A percentile compares a stretch with the other conserved stretches of the same genome.
Evolutionary conservation across 371 early-diverging fungal species (phyloP).

Genomic region (Haplosporangium sp.): DNA sequence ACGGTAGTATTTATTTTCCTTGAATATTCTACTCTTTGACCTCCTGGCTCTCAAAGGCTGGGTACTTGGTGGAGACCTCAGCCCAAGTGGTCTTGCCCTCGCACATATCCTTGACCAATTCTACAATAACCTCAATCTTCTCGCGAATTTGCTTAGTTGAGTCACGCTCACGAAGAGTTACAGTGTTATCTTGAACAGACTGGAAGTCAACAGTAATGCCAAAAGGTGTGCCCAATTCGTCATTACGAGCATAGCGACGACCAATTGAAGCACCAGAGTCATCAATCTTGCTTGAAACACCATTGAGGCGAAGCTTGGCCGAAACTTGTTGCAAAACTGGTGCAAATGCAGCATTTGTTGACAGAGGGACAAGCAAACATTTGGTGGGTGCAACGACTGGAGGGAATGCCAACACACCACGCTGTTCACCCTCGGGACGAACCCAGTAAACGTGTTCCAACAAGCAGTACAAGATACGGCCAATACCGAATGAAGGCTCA

Average conservation of each 20-base stretch:
- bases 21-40: conserved; percentile 28
- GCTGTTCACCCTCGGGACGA: conserved; percentile 92
- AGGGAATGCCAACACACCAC: conserved; percentile 89
- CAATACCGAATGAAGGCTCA: conserved; percentile 99
- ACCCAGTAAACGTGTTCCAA: conserved; percentile 97
- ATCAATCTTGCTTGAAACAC: conserved; percentile 87
- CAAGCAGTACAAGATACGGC: conserved; percentile 98
- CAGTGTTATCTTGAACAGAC: conserved; percentile 92
- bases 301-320: conserved; percentile 67
- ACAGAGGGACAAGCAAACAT: conserved; percentile 93
- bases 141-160: conserved; percentile 96
- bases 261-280: conserved; percentile 96
- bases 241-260: conserved; percentile 97
- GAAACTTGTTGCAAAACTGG: conserved; percentile 64
- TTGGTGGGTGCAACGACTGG: conserved; percentile 95
- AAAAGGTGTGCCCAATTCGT: conserved; percentile 99
- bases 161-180: conserved; percentile 99
- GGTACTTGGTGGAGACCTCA: conserved; percentile 70
- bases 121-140: conserved; percentile 76
- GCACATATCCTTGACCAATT: conserved; percentile 77
- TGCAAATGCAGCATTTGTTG: conserved; percentile 80
- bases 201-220: conserved; percentile 99
- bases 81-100: conserved; percentile 78
- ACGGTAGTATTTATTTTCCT: background rate
- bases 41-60: conserved; percentile 65